Base-by-base conservation (phyloP, 1,284 basidiomycete genomes). In the Apiotrichum porosum region DNA sequence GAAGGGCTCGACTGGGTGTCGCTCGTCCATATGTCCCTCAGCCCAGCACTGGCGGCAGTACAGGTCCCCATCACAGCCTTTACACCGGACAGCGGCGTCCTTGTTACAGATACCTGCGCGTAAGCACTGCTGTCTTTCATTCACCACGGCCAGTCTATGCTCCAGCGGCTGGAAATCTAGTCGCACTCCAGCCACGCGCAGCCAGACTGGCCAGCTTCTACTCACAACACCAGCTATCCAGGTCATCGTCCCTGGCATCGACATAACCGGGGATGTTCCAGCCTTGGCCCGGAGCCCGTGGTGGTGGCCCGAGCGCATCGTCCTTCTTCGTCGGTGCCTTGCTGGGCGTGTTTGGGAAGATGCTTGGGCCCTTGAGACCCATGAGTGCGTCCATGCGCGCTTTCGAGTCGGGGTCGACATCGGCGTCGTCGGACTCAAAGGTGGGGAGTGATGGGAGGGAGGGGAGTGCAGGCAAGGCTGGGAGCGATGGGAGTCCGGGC, bases 201-300 rank as follows among this genome's bases (percentile, higher is more conserved):
- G n/a, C n/a, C n/a, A n/a, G n/a, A n/a, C n/a, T n/a, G n/a, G n/a
- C n/a, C n/a, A n/a, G n/a, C n/a, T n/a, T n/a, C n/a, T 10, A 66
- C 69, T 61, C 47, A 71, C 68, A 65, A 38, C 69, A 71, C 69
- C 69, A 71, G n/a, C 58, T 66, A 4, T 71, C 68, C 10, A 62
- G 44, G 42, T 67, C 66, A 8, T 63, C 57, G 44, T 71, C 69
- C 17, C 68, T 47, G 2, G 37, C 51, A 38, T 61, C 56, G 10
- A 60, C 47, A 42, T 56, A 69, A n/a, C 66, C 69, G 6, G 63
- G 66, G n/a, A 69, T 54, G 37, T 56, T 52, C 47, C 53, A 65
- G 3, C 61, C 62, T 37, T 61, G 52, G 0, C 55, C 55, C 6
- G 54, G 45, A 13, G 49, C 54, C 15, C 49, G 50, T 13, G 48